These are phyloP conservation scores for Brassica napus DNA, from an alignment of 345 rosid genomes.

Conservation along the genomic window Da-Ae NC_063445.1:3053001-3053500, in stretches of 20 bases:
- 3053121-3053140: background rate
- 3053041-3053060: conserved; percentile 74
- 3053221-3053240: conserved; percentile 78
- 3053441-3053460: conserved; percentile 66
- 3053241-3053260: conserved; percentile 80
- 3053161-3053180: background rate
- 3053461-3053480: conserved; percentile 79
- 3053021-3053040: conserved; percentile 84
- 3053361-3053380: conserved; percentile 49
- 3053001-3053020: conserved; percentile 56
- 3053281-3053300: conserved; percentile 69
- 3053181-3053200: conserved; percentile 39
- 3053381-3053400: background rate
- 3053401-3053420: background rate
- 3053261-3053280: conserved; percentile 81
- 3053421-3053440: conserved; percentile 39
- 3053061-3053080: conserved; percentile 85
- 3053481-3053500: conserved; percentile 72
- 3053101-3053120: conserved; percentile 6
- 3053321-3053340: conserved; percentile 86
- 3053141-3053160: background rate
- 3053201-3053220: conserved; percentile 93
- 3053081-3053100: conserved; percentile 78
- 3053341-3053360: conserved; percentile 88
- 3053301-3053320: conserved; percentile 61